Evolutionary conservation across 305 asterid genomes (phyloP).

Genomic region (Fraxinus nigra): DNA sequence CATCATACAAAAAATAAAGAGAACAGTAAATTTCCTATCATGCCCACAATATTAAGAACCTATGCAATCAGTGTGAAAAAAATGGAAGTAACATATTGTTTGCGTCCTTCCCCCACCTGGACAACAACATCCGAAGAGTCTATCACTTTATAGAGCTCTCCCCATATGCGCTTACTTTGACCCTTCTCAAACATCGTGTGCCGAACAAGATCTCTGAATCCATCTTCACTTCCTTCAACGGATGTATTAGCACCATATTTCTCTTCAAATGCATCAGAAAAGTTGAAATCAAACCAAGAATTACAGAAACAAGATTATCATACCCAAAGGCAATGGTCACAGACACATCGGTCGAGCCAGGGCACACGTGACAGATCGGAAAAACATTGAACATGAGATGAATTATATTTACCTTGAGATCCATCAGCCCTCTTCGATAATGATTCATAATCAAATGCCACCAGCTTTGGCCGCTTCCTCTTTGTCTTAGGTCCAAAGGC

Average conservation of each 20-base stretch:
- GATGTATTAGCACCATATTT: conserved; percentile 62
- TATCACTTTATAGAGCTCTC: conserved; percentile 94
- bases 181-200: conserved; percentile 95
- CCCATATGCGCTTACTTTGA: conserved; percentile 99
- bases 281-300: conserved; percentile 10
- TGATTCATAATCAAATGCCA: conserved; percentile 72
- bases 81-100: background rate
- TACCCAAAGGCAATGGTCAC: background rate
- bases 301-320: conserved; percentile 7
- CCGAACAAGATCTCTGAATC: conserved; percentile 85
- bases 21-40: background rate
- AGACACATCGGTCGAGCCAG: background rate
- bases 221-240: conserved; percentile 67
- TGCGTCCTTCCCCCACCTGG: conserved; percentile 49
- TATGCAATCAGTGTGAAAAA: background rate
- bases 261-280: conserved; percentile 70
- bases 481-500: conserved; percentile 84
- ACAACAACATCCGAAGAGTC: conserved; percentile 95
- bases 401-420: conserved; percentile 65
- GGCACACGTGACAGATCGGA: background rate
- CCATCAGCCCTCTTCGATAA: conserved; percentile 73
- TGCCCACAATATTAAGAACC: background rate
- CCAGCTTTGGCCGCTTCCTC: conserved; percentile 79
- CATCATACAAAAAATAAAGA: conserved; percentile 5
- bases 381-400: conserved; percentile 15